Conservation (phyloP, 257 asterid species). For the Nicotiana sylvestris region DNA sequence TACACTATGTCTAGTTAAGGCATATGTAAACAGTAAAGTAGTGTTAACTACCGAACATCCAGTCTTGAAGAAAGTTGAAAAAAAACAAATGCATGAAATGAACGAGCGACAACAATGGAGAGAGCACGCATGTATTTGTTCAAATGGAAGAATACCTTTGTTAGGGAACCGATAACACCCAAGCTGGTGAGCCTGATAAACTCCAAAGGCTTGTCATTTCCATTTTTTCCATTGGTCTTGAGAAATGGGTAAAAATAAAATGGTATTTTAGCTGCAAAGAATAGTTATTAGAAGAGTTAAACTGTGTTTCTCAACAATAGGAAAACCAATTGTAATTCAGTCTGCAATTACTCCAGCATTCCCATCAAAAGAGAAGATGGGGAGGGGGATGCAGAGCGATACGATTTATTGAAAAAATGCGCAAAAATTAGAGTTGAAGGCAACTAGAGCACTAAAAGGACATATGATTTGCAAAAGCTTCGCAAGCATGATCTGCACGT, state of each 20-base stretch:
- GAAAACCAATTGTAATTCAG: background rate
- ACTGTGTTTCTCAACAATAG: background rate
- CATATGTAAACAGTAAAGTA: background rate
- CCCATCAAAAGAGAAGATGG: background rate
- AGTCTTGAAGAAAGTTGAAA: background rate
- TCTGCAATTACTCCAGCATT: background rate
- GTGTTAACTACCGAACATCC: background rate
- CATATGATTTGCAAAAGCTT: background rate
- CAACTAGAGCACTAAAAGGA: background rate
- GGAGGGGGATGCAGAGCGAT: background rate
- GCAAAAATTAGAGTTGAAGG: background rate
- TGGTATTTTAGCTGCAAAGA: conserved; percentile 16
- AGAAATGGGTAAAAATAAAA: conserved; percentile 16
- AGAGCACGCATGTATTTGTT: background rate
- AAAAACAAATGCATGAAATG: background rate
- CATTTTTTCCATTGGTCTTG: background rate
- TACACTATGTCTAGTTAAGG: background rate
- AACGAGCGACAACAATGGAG: background rate
- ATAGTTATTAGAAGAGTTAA: background rate
- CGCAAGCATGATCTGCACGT: background rate
- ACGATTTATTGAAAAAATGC: background rate
- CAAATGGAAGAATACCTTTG: background rate
- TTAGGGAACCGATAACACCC: conserved; percentile 12
- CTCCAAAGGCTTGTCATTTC: background rate
- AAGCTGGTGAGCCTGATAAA: conserved; percentile 10